Evolutionary conservation across 345 rosid species (phyloP), one percentile per base, ranked within the genome.

Genomic region (Mangifera indica): DNA sequence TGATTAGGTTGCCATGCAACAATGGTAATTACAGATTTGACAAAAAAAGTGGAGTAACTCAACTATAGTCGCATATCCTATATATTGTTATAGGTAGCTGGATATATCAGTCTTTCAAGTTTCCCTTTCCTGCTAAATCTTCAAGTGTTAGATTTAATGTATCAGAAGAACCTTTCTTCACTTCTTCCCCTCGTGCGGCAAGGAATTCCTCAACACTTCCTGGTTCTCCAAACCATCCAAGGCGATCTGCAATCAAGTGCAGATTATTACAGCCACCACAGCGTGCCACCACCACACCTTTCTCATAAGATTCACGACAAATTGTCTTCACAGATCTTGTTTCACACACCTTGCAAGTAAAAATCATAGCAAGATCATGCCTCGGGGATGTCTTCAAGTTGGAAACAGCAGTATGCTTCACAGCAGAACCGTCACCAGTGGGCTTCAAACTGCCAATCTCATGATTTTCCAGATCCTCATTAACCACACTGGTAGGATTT

Each of bases 201-300:
- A 94, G 86, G 73, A 87, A 80, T 24, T 94, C 97, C 82, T 94
- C 97, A 4, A 94, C 65, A 72, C 91, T 89, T 67, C 93, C 93
- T 0, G 97, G 91, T 72, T 90, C 83, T 44, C 98, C 98, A 42
- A 94, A 94, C 97, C 91, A 88, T 34, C 98, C 97, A 25, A 77
- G 86, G 37, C 82, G 92, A 77, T 92, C 97, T 1, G 97, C 89
- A 56, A 92, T 92, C 82, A 94, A 82, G 82, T 94, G 98, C 3
- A 90, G 82, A 72, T 94, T 92, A 74, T 88, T 81, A 67, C 98
- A 94, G 6, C 98, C 95, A 46, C 86, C 73, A 70, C 98, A 94
- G 1, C 89, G 82, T 18, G 82, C 97, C 54, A 92, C 92, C 73
- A 94, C 98, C 61, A 94, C 90, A 0, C 98, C 97, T 66, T 90